Evolutionary conservation across 768 basidiomycete species (phyloP).

Genomic region (Pholiota microspora): DNA sequence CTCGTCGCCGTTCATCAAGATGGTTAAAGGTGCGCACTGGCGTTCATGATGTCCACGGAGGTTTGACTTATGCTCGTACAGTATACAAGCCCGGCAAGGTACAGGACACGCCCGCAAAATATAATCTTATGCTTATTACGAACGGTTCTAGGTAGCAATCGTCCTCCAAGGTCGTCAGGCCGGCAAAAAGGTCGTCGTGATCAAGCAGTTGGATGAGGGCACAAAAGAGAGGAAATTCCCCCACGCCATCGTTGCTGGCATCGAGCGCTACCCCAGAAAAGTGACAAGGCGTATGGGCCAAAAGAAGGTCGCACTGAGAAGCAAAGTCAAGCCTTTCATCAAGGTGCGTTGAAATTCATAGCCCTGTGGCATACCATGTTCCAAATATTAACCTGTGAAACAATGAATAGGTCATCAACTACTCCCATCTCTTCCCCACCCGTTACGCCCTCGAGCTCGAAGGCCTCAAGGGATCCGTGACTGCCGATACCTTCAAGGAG

Average conservation of each 20-base stretch:
- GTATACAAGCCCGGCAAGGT: slow-evolving; percentile 98
- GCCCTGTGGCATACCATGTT: neutral
- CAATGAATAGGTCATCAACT: slow-evolving; percentile 77
- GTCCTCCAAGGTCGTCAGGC: slow-evolving; percentile 99
- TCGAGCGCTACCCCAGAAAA: slow-evolving; percentile 98
- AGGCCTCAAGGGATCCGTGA: slow-evolving; percentile 83
- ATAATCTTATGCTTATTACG: neutral
- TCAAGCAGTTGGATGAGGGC: slow-evolving; percentile 97
- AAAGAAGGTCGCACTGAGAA: slow-evolving; percentile 89
- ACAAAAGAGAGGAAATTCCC: slow-evolving; percentile 96
- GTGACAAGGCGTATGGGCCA: slow-evolving; percentile 97
- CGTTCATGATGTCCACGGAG: slow-evolving; percentile 4
- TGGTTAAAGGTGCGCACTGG: slow-evolving; percentile 53
- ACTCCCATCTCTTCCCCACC: slow-evolving; percentile 98
- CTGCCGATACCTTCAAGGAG: slow-evolving; percentile 95
- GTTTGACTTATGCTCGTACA: slow-evolving; percentile 28
- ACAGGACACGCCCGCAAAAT: slow-evolving; percentile 7
- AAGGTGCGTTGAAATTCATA: slow-evolving; percentile 59
- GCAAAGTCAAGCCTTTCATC: slow-evolving; percentile 99
- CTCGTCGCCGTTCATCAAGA: slow-evolving; percentile 45
- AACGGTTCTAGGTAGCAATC: slow-evolving; percentile 73
- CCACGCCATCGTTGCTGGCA: slow-evolving; percentile 96
- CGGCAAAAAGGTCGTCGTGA: slow-evolving; percentile 98
- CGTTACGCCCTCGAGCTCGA: slow-evolving; percentile 98
- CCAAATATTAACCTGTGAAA: neutral